phyloP scores from a whole-genome alignment of 2,329 filamentous ascomycete species.

The Pseudocercospora musae region DNA sequence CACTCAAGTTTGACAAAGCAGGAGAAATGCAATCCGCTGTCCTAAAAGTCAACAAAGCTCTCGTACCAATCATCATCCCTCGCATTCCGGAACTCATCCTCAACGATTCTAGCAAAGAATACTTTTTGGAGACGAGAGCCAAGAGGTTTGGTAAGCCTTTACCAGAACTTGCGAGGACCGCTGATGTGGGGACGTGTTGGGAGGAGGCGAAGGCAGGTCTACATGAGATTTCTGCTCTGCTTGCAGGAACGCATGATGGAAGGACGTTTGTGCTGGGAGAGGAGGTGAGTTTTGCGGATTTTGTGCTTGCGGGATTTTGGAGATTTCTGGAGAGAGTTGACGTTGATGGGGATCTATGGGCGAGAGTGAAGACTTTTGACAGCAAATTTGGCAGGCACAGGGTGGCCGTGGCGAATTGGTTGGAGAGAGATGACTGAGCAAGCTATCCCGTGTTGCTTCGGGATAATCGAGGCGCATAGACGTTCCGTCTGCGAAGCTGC shows the following conservation, averaged over 20 bases:
- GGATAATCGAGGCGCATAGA: too few relatives aligned
- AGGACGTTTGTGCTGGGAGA: conserved; percentile 62
- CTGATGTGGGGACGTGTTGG: conserved; percentile 47
- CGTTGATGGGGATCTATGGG: conserved; percentile 39
- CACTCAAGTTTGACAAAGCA: background rate
- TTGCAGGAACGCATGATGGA: background rate
- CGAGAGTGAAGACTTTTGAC: conserved; percentile 42
- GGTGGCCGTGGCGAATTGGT: conserved; percentile 41
- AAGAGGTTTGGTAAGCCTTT: conserved; percentile 52
- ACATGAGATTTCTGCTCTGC: conserved; percentile 40
- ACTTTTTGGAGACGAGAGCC: conserved; percentile 56
- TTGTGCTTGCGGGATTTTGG: conserved; percentile 51
- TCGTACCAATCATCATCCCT: conserved; percentile 48
- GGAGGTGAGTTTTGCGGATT: conserved; percentile 55
- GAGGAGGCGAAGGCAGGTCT: conserved; percentile 41
- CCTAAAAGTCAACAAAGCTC: conserved; percentile 38
- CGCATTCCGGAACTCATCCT: conserved; percentile 53
- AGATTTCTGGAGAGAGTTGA: conserved; percentile 37
- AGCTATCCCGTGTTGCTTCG: background rate
- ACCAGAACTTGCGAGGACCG: conserved; percentile 45
- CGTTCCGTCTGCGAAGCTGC: background rate
- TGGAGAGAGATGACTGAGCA: conserved; percentile 37
- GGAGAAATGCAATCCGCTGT: conserved; percentile 41
- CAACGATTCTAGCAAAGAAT: conserved; percentile 49
- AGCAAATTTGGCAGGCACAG: conserved; percentile 36